Base-by-base conservation (phyloP, 345 rosid genomes). In the Melastoma malabathricum region DNA sequence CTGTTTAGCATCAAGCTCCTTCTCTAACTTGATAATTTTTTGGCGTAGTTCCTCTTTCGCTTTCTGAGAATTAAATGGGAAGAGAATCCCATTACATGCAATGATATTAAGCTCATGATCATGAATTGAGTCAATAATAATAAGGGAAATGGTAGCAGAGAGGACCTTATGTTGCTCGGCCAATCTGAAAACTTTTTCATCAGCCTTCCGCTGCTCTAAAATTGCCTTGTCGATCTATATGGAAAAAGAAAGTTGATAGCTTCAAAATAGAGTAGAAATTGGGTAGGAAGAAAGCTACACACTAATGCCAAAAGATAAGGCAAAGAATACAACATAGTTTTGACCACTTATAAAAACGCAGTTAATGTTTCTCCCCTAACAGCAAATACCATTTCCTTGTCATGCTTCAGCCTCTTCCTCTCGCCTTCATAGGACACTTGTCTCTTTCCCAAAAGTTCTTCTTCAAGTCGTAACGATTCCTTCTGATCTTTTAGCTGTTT, bases 181-280 rank as follows among this genome's bases (percentile, higher is more conserved):
- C 71, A 89, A 45, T 61, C 46, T 78, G 51, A 68, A 52, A 65
- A 86, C 19, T 13, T 52, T 70, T 51, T 73, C 77, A 54, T 83
- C 76, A 23, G 72, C 88, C 65, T 78, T 86, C 20, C 63, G 64
- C 64, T 89, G 96, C 80, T 83, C 97, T 77, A 71, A 27, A 46
- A 68, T 70, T 51, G 94, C 96, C 56, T 47, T 76, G 59, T 71
- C 71, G 68, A 75, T 75, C 97, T 89, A 64, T 43, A 64, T 60
- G 39, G 23, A 52, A 18, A n/a, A 31, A 0, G 50, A 8, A 17
- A 25, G 46, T 25, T 29, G 19, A 23, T 18, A 20, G 27, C 13
- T 13, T 50, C 54, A 20, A 17, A 7, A 15, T 8, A 17, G 52
- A 8, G 52, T 1, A 20, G 31, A 27, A 27, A 27, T 27, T 27